These are phyloP conservation scores for Uncinocarpus reesii DNA, from an alignment of 2,329 filamentous ascomycete species.

Conservation along the genomic window DNA sequence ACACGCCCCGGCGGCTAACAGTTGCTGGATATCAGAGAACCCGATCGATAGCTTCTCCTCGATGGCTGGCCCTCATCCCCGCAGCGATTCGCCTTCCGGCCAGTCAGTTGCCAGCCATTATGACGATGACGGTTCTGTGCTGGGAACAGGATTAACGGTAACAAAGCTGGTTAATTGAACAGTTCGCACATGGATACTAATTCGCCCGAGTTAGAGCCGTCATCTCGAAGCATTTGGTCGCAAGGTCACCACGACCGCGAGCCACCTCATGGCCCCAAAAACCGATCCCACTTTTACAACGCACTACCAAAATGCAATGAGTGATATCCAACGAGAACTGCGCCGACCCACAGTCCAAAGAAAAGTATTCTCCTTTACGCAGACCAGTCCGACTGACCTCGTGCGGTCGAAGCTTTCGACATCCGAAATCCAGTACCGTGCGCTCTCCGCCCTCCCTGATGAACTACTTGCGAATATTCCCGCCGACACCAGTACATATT, in stretches of 20 bases:
- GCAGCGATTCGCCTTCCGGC: constrained; percentile 38
- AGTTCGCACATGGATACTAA: too few relatives aligned
- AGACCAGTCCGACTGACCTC: constrained; percentile 84
- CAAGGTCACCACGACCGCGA: constrained; percentile 89
- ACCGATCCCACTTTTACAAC: constrained; percentile 36
- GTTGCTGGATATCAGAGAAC: not conserved
- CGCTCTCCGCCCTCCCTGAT: constrained; percentile 77
- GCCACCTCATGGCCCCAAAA: constrained; percentile 68
- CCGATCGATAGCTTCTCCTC: not conserved
- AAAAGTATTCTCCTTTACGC: constrained; percentile 81
- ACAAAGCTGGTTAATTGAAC: not conserved
- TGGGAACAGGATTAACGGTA: constrained; percentile 43
- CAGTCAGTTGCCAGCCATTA: constrained; percentile 34
- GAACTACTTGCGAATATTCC: constrained; percentile 84
- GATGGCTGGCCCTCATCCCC: constrained; percentile 37
- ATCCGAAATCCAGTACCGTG: constrained; percentile 86
- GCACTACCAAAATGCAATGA: constrained; percentile 80
- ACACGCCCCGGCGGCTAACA: not conserved
- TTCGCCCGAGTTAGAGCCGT: constrained; percentile 57
- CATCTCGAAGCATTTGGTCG: constrained; percentile 86
- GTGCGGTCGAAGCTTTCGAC: constrained; percentile 85
- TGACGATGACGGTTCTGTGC: constrained; percentile 33
- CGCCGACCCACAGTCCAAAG: constrained; percentile 74
- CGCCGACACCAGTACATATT: constrained; percentile 75
- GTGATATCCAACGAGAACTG: constrained; percentile 79